Base-by-base conservation (phyloP, 2,329 filamentous ascomycete genomes). In the Claviceps capensis region DNA sequence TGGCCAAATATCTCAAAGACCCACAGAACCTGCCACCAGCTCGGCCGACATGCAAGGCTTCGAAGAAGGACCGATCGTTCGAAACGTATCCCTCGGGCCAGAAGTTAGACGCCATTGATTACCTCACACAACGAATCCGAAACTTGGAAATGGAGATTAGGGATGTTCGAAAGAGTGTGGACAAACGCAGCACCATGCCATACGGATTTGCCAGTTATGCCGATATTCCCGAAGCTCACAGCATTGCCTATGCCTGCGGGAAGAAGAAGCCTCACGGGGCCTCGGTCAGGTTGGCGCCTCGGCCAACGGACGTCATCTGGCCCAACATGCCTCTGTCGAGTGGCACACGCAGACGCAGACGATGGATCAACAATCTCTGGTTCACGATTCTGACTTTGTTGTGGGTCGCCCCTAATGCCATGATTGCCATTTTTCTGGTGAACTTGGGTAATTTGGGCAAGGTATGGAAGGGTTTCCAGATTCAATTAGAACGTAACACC, bases 121-220 rank as follows among this genome's bases (percentile, higher is more conserved):
- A 95, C 62, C 74, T 95, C 51, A 94, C 89, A 0, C 79, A 85
- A 50, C 83, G 90, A 17, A 96, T 98, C 62, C 82, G 82, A 58
- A 77, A 83, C 47, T 75, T 98, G 38, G 91, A 97, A 65, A 67
- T 81, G 11, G 81, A 94, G 63, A 89, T 98, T 67, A 88, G 86
- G 62, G 82, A 93, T 56, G 85, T 90, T 1, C 82, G 93, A 13
- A 77, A 81, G 41, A 82, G 82, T 1, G 82, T 98, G 7, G 91
- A 97, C 67, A 88, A 84, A 65, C 82, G 90, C 48, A 88, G 91
- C 63, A 85, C 90, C 16, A 85, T 95, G 77, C 77, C 88, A 0
- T 98, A 90, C 63, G 93, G 93, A 0, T 98, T 98, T 64, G 90
- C 91, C 8, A 96, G 88, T 60, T 98, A 93, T 69, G 82, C 91